Base-by-base conservation (phyloP, 2,329 filamentous ascomycete species). In the Escovopsis sp. region DNA sequence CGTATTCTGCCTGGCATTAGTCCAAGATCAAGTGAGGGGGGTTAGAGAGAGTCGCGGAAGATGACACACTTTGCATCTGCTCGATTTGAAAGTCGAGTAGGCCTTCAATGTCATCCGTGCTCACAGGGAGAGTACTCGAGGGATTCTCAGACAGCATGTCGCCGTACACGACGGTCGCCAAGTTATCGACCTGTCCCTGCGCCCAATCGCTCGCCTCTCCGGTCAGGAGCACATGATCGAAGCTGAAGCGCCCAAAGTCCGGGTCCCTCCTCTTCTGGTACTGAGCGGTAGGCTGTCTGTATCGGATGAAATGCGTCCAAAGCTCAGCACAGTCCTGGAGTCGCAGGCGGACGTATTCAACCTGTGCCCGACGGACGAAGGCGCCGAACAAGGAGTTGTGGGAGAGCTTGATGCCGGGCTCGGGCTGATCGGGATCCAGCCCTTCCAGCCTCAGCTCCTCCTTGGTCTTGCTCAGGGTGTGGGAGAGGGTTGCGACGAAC, bases 21-120 rank as follows among this genome's bases (percentile, higher is more conserved):
- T 10, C n/a, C 37, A 14, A 27, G 12, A 16, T 13, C 13, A 13
- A 30, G 11, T 37, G 7, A n/a, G n/a, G 8, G 37, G 29, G 14
- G n/a, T n/a, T 24, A 31, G 16, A 41, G 13, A 15, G 2, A 13
- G 25, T 13, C 32, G 34, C 13, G 25, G 25, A 5, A 10, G 30
- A 25, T 10, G 12, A 60, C 66, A 53, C 62, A 81, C 82, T 84
- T 57, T 95, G 88, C 64, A 95, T 77, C 57, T 86, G 79, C 48
- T 84, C 80, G 32, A 96, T 80, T 54, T 94, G 88, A 51, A 91
- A 93, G 50, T 93, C 85, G 15, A 96, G 64, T 25, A 95, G 65
- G 27, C 74, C 75, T 55, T 93, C 84, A 7, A 91, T 68, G 54
- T 94, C 86, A 50, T 89, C 80, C 0, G 76, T 78, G 58, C 85